A percentile compares a stretch with the other conserved stretches of the same genome.
phyloP scores from a whole-genome alignment of 805 yeast species.

The Millerozyma acaciae region DNA sequence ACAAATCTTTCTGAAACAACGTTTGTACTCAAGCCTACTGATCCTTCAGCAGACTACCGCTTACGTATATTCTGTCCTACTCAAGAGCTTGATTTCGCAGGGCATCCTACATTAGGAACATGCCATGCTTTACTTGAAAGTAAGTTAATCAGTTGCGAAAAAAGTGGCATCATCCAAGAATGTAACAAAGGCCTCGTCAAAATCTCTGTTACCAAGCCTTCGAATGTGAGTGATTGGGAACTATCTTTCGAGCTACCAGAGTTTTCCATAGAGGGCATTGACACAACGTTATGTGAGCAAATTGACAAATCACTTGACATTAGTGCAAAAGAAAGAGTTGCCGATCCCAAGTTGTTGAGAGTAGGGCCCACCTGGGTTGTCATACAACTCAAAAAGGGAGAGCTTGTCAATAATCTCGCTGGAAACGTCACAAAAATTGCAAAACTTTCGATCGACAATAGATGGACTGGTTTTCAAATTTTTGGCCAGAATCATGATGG shows the following conservation, averaged over 20 bases:
- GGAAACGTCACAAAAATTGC: conserved; percentile 27
- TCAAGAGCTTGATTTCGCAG: conserved; percentile 56
- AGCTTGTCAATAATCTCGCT: conserved; percentile 25
- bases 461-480: conserved; percentile 33
- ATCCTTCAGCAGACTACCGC: conserved; percentile 40
- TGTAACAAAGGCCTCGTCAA: conserved; percentile 44
- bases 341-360: conserved; percentile 25
- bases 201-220: conserved; percentile 16
- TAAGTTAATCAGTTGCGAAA: conserved; percentile 22
- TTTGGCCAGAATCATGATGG: conserved; percentile 31
- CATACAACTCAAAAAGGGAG: conserved; percentile 25
- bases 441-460: conserved; percentile 12
- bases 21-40: conserved; percentile 42
- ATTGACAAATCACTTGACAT: conserved; percentile 10
- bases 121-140: conserved; percentile 43
- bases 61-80: conserved; percentile 48
- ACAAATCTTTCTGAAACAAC: conserved; percentile 60
- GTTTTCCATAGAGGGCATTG: conserved; percentile 3
- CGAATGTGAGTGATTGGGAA: conserved; percentile 5
- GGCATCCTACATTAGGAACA: conserved; percentile 60
- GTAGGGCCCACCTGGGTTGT: conserved; percentile 49
- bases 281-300: conserved; percentile 1
- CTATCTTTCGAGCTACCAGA: conserved; percentile 29
- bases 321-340: conserved; percentile 5
- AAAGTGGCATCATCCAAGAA: conserved; percentile 35